phyloP scores from a whole-genome alignment of 2,329 filamentous ascomycete species.

The Iodosphaeria phyllophila region DNA sequence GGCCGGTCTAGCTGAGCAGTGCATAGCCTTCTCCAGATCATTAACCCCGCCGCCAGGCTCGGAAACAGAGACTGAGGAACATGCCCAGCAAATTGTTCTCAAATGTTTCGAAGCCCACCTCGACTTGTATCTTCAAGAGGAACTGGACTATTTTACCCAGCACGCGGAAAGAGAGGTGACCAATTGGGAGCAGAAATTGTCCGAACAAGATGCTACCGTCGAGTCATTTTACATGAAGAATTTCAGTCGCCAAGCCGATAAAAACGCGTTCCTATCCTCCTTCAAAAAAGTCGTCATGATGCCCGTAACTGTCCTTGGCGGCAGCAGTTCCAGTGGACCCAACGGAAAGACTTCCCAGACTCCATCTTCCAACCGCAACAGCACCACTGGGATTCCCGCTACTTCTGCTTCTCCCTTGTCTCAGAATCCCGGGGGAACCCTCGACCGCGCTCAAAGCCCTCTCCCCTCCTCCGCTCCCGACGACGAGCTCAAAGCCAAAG shows the following conservation, averaged over 20 bases:
- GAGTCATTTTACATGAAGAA: constrained; percentile 96
- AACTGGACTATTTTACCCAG: constrained; percentile 68
- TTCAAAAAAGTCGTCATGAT: constrained; percentile 99
- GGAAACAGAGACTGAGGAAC: constrained; percentile 38
- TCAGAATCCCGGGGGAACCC: constrained; percentile 24
- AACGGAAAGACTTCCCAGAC: constrained; percentile 29
- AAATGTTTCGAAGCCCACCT: constrained; percentile 79
- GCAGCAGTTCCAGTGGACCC: constrained; percentile 38
- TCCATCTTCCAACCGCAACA: constrained; percentile 12
- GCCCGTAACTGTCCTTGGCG: constrained; percentile 79
- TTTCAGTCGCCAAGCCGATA: constrained; percentile 83
- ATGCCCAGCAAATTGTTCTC: constrained; percentile 47
- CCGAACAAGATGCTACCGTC: constrained; percentile 73
- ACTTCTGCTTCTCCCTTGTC: constrained; percentile 26
- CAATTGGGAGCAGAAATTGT: constrained; percentile 80
- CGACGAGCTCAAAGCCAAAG: constrained; percentile 85
- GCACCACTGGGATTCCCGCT: constrained; percentile 6
- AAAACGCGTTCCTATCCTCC: constrained; percentile 86
- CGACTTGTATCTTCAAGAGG: constrained; percentile 84
- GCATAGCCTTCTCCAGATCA: constrained; percentile 55
- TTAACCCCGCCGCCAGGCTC: constrained; percentile 48
- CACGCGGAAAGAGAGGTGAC: constrained; percentile 60
- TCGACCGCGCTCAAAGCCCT: constrained; percentile 21
- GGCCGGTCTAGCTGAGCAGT: constrained; percentile 76
- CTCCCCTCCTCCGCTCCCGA: constrained; percentile 54